Percentiles rank a stretch among this genome's conserved stretches.
Conservation (phyloP, 2,329 filamentous ascomycete genomes). For the Fusarium newnesense region DNA sequence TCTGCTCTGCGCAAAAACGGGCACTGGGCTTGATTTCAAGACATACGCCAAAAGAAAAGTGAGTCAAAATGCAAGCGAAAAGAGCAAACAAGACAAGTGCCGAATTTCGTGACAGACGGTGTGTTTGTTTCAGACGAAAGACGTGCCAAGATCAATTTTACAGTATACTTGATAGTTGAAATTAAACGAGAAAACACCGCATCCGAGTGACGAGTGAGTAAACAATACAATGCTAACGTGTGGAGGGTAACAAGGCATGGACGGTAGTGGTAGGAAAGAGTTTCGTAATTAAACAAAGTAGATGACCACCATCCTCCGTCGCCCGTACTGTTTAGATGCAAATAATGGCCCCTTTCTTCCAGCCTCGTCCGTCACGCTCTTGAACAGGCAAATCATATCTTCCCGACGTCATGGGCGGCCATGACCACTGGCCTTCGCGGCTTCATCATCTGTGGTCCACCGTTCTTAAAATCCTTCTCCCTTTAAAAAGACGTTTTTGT, state of each 20-base stretch:
- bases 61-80: slow-evolving; percentile 1
- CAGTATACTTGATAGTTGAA: slow-evolving; percentile 6
- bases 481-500: slow-evolving; percentile 45
- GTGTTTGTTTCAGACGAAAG: background rate
- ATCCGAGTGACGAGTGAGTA: slow-evolving; percentile 7
- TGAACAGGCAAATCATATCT: slow-evolving; percentile 28
- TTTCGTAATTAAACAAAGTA: slow-evolving; percentile 65
- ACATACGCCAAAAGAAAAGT: slow-evolving; percentile 6
- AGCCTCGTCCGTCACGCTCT: slow-evolving; percentile 35
- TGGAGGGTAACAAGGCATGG: slow-evolving; percentile 13
- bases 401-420: slow-evolving; percentile 25
- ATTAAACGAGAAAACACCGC: slow-evolving; percentile 19
- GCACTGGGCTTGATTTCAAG: background rate
- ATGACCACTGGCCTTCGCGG: slow-evolving; percentile 35
- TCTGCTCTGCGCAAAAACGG: background rate
- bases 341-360: slow-evolving; percentile 39
- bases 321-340: slow-evolving; percentile 48
- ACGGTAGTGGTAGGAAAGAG: slow-evolving; percentile 39
- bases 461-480: slow-evolving; percentile 40
- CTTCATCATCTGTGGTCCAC: slow-evolving; percentile 34
- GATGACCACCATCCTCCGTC: slow-evolving; percentile 55
- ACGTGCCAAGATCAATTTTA: slow-evolving; percentile 3
- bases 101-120: background rate
- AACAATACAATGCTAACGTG: slow-evolving; percentile 27
- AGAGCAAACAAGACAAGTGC: slow-evolving; percentile 6